Percentiles rank a stretch among this genome's conserved stretches.
Evolutionary conservation across 78 protist genomes (phyloP).

Genomic region (Dictyostelium firmibasis): DNA sequence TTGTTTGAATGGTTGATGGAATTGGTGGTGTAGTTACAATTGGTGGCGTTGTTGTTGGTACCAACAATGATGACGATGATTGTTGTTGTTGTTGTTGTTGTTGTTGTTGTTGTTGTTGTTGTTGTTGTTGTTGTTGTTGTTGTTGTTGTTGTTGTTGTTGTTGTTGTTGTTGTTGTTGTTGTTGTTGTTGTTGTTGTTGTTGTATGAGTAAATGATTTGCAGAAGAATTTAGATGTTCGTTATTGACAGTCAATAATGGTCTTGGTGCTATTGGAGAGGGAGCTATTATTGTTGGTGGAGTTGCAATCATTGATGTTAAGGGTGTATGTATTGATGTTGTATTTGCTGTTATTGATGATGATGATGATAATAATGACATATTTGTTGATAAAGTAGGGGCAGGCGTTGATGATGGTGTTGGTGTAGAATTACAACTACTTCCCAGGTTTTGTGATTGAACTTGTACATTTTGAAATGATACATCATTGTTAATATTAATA

Average conservation of each 20-base stretch:
- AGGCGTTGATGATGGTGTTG: neutral
- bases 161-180: neutral
- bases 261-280: neutral
- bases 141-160: neutral
- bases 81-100: neutral
- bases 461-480: too few species aligned
- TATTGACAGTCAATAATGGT: neutral
- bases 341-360: neutral
- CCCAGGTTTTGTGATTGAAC: too few species aligned
- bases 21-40: neutral
- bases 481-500: too few species aligned
- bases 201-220: neutral
- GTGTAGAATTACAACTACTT: neutral
- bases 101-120: neutral
- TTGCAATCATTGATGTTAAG: neutral
- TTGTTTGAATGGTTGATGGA: neutral
- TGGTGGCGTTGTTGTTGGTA: neutral
- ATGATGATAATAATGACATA: neutral
- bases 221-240: neutral
- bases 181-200: neutral
- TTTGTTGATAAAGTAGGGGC: neutral
- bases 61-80: neutral
- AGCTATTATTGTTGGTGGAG: neutral
- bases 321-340: neutral
- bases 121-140: neutral